Evolutionary conservation across 768 basidiomycete genomes (phyloP).

Genomic region (Hydnomerulius pinastri): DNA sequence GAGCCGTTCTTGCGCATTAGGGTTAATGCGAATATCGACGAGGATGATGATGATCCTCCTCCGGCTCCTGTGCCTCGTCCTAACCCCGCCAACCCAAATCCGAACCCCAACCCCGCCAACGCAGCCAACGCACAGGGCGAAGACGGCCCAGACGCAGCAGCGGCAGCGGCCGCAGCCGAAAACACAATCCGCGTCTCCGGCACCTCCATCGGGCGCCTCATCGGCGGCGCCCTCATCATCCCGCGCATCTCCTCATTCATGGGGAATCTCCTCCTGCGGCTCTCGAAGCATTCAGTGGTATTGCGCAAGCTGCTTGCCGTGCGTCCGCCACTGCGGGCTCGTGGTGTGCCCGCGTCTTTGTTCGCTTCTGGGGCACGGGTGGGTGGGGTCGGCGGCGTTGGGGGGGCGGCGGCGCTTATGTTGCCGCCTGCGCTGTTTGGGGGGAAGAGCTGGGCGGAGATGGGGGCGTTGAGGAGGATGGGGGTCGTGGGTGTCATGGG

Average conservation of each 20-base stretch:
- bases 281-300: conserved; percentile 43
- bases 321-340: conserved; percentile 19
- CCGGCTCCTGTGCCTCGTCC: conserved; percentile 15
- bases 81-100: no score
- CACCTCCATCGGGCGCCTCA: conserved; percentile 60
- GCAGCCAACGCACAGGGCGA: no score
- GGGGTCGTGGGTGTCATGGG: conserved; percentile 37
- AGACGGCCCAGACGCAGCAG: no score
- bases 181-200: conserved; percentile 59
- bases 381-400: no score
- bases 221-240: conserved; percentile 70
- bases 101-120: no score
- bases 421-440: conserved; percentile 23
- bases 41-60: conserved; percentile 15
- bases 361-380: no score
- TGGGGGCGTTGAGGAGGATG: conserved; percentile 24
- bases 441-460: conserved; percentile 7
- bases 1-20: conserved; percentile 32
- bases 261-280: conserved; percentile 58
- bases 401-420: conserved; percentile 3
- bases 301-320: conserved; percentile 28
- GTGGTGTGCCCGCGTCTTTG: no score
- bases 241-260: conserved; percentile 67
- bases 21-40: conserved; percentile 37
- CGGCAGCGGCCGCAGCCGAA: conserved; percentile 55